phyloP scores from a whole-genome alignment of 2,329 filamentous ascomycete species.

The Lachnellula subtilissima region DNA sequence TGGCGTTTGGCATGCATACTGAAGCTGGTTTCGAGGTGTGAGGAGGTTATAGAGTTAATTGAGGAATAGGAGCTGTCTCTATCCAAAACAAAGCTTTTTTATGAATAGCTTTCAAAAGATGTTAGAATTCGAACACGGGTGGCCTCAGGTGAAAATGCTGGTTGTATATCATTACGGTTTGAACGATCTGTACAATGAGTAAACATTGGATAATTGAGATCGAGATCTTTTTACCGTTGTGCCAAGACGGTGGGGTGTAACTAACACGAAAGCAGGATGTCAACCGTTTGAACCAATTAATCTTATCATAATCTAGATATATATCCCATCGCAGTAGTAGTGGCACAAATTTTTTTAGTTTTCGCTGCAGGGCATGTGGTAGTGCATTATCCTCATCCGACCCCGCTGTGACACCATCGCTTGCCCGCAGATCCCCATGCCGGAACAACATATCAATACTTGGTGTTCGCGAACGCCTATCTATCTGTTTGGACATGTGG shows the following conservation, averaged over 20 bases:
- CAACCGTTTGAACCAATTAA: background rate
- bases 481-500: background rate
- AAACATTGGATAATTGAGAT: too few relatives aligned
- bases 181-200: too few relatives aligned
- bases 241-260: too few relatives aligned
- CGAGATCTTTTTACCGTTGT: too few relatives aligned
- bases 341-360: background rate
- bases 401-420: background rate
- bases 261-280: background rate
- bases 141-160: too few relatives aligned
- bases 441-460: too few relatives aligned
- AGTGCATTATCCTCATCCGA: background rate
- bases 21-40: background rate
- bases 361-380: background rate
- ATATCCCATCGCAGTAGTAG: background rate
- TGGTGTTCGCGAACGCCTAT: background rate
- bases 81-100: background rate
- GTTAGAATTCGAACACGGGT: too few relatives aligned
- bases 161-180: too few relatives aligned
- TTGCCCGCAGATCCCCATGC: background rate
- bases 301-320: too few relatives aligned
- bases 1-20: slow-evolving; percentile 16
- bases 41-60: background rate
- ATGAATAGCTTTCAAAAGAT: background rate
- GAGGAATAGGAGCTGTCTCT: background rate